These are phyloP conservation scores for Magnusiomyces fungicola DNA, from an alignment of 1,139 yeast genomes.

Conservation along the genomic window DNA sequence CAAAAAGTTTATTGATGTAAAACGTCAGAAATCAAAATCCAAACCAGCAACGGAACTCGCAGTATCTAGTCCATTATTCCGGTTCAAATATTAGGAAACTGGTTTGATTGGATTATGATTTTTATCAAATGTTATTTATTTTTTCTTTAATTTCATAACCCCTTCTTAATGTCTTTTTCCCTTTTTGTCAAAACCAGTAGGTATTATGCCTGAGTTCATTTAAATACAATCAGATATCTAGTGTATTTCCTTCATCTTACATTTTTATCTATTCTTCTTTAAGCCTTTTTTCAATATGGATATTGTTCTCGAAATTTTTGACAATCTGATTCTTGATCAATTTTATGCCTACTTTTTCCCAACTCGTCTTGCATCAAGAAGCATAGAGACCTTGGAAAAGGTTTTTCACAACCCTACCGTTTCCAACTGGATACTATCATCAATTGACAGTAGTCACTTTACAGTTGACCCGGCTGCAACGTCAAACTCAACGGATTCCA, in stretches of 20 bases:
- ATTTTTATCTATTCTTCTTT: not conserved
- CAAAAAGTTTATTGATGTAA: no score
- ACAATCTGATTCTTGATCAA: not conserved
- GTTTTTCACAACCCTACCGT: not conserved
- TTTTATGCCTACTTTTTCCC: not conserved
- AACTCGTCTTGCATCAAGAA: conserved; percentile 56
- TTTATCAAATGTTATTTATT: no score
- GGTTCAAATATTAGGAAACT: no score
- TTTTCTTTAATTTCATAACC: no score
- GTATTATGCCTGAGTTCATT: not conserved
- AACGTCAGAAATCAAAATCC: no score
- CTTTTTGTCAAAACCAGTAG: no score
- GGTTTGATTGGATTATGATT: no score
- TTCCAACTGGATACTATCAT: not conserved
- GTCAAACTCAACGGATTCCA: conserved; percentile 1
- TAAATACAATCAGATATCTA: not conserved
- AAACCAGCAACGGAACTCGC: no score
- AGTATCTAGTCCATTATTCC: no score
- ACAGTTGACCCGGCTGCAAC: not conserved
- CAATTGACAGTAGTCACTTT: no score
- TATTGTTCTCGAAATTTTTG: not conserved
- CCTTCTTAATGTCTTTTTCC: no score
- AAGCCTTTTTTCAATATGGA: not conserved
- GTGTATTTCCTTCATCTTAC: not conserved
- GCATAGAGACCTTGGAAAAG: not conserved